Base-by-base conservation (phyloP, 805 yeast species). In the Debaryomyces castellii region DNA sequence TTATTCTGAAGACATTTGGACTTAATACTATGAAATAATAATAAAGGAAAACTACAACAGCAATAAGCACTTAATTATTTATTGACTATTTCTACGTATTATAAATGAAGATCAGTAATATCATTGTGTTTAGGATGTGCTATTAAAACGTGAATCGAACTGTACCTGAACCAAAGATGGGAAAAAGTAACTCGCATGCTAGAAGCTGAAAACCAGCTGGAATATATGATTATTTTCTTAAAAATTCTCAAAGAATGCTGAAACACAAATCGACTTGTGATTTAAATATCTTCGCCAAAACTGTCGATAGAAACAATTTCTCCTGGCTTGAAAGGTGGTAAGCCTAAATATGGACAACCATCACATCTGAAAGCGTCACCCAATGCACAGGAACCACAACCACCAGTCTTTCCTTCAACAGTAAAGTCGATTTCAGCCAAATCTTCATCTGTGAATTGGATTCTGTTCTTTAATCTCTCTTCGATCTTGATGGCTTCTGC, bases 351-450 rank as follows among this genome's bases (percentile, higher is more conserved):
- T 33, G 99, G 99, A 69, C 99, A 94, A 2, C 98, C 97, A 55
- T 91, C 96, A 66, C 99, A 94, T 60, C 99, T 77, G 71, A 94
- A 94, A 0, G 99, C 99, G 66, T 94, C 99, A 37, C 99, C 99
- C 41, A 94, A 76, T 0, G 98, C 84, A 70, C 99, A 94, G 9
- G 96, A 88, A 21, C 96, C 96, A 71, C 99, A 94, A 3, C 97
- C 97, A 27, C 97, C 97, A 10, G 96, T 86, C 60, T 92, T 92
- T 34, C 98, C 98, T 52, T 91, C 89, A n/a, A 91, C 82, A 0
- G 99, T 92, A 70, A 92, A 92, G 63, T 92, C 98, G 45, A 92
- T 82, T 63, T 92, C 99, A 3, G 95, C 79, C 57, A 90, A 73
- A 41, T 92, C 97, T 44, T 83, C 82, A 11, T 76, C 73, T 21